phyloP scores from a whole-genome alignment of 345 rosid species.

The Toxicodendron radicans region DNA sequence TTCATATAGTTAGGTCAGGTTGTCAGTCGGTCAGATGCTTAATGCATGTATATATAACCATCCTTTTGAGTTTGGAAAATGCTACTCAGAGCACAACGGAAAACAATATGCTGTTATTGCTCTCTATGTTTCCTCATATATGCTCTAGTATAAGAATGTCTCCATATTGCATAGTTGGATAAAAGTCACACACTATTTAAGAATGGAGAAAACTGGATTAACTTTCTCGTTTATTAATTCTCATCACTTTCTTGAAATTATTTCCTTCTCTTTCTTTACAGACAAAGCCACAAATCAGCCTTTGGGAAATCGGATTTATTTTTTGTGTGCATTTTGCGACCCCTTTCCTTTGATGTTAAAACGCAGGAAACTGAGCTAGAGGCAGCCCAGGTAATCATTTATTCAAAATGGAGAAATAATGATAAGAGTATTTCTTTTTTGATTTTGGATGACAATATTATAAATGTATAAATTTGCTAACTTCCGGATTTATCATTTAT shows the following conservation, averaged over 20 bases:
- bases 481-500: too few species aligned
- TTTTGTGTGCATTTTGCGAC: slow-evolving; percentile 77
- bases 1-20: neutral
- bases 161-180: neutral
- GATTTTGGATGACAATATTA: neutral
- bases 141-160: neutral
- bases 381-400: slow-evolving; percentile 62
- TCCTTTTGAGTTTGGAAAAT: neutral
- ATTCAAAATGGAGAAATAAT: too few species aligned
- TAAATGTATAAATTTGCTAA: neutral
- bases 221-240: neutral
- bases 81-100: neutral
- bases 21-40: neutral
- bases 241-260: neutral
- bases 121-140: neutral
- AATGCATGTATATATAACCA: neutral
- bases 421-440: neutral
- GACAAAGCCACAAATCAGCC: slow-evolving; percentile 71
- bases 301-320: slow-evolving; percentile 78
- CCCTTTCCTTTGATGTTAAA: slow-evolving; percentile 62
- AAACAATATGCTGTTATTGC: neutral
- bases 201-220: neutral
- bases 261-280: slow-evolving; percentile 24
- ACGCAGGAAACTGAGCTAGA: slow-evolving; percentile 76
- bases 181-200: neutral